A percentile compares a stretch with the other conserved stretches of the same genome.
phyloP scores from a whole-genome alignment of 305 asterid genomes.

The Plantago rigida region DNA sequence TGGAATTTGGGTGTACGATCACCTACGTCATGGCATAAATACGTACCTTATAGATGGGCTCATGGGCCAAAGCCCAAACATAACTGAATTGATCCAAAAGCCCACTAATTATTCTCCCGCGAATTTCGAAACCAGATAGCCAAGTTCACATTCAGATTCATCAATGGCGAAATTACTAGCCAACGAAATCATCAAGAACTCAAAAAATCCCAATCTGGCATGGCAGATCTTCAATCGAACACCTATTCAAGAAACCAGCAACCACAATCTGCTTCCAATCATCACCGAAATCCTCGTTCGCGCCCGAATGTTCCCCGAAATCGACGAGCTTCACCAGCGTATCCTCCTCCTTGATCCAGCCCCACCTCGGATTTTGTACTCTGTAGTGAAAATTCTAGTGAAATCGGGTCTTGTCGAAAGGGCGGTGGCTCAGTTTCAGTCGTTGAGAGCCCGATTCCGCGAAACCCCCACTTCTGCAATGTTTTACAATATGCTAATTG shows the following conservation, averaged over 20 bases:
- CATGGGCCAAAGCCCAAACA: neutral
- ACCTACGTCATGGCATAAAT: too few species aligned
- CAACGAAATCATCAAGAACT: slow-evolving; percentile 46
- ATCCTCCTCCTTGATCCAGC: slow-evolving; percentile 38
- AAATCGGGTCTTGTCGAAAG: slow-evolving; percentile 34
- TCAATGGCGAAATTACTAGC: slow-evolving; percentile 32
- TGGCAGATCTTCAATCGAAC: slow-evolving; percentile 67
- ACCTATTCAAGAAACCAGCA: slow-evolving; percentile 12
- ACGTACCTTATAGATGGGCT: too few species aligned
- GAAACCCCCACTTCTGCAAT: slow-evolving; percentile 37
- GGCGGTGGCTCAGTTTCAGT: slow-evolving; percentile 56
- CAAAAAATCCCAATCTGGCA: slow-evolving; percentile 54
- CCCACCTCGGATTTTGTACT: slow-evolving; percentile 31
- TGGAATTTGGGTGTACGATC: too few species aligned
- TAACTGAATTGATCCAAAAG: neutral
- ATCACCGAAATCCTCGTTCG: slow-evolving; percentile 59
- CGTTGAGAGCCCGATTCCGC: slow-evolving; percentile 42
- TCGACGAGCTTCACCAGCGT: slow-evolving; percentile 46
- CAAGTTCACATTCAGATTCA: neutral
- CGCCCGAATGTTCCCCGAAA: slow-evolving; percentile 50
- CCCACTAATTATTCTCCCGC: slow-evolving; percentile 5
- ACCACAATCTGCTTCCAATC: slow-evolving; percentile 31
- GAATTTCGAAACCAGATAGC: neutral
- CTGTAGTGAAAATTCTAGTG: slow-evolving; percentile 44
- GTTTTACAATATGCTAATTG: slow-evolving; percentile 62